Conservation (phyloP, 495 filamentous ascomycete species). For the Hyphodiscus hymeniophilus region DNA sequence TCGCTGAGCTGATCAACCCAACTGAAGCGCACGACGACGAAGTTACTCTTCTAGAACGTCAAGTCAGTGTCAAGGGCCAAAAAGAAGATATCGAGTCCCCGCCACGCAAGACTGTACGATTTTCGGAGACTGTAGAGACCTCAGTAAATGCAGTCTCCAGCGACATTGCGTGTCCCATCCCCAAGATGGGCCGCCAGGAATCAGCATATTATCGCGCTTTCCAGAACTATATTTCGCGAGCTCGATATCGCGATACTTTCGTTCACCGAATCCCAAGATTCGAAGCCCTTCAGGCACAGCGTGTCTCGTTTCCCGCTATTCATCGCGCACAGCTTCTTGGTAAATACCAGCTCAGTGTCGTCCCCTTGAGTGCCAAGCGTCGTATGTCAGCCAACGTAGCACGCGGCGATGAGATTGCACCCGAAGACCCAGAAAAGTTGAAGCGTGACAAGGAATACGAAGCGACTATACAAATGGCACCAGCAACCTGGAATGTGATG, state of each 20-base stretch:
- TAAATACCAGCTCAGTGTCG: conserved; percentile 58
- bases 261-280: conserved; percentile 76
- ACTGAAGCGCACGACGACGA: conserved; percentile 38
- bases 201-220: conserved; percentile 92
- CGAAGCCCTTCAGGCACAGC: conserved; percentile 79
- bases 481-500: conserved; percentile 73
- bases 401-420: conserved; percentile 43
- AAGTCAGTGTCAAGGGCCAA: conserved; percentile 12
- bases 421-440: conserved; percentile 50
- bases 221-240: conserved; percentile 53
- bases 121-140: conserved; percentile 48
- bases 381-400: conserved; percentile 51
- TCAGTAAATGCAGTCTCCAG: not conserved
- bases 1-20: conserved; percentile 62
- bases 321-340: conserved; percentile 70
- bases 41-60: conserved; percentile 22
- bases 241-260: conserved; percentile 62
- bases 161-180: conserved; percentile 33
- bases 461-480: conserved; percentile 64
- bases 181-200: conserved; percentile 50
- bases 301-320: conserved; percentile 53
- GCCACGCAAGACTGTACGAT: conserved; percentile 70
- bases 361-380: conserved; percentile 46
- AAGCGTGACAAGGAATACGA: conserved; percentile 72
- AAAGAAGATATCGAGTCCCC: conserved; percentile 3